Evolutionary conservation across 148 eudicot genomes (phyloP).

Genomic region (Fagopyrum esculentum): DNA sequence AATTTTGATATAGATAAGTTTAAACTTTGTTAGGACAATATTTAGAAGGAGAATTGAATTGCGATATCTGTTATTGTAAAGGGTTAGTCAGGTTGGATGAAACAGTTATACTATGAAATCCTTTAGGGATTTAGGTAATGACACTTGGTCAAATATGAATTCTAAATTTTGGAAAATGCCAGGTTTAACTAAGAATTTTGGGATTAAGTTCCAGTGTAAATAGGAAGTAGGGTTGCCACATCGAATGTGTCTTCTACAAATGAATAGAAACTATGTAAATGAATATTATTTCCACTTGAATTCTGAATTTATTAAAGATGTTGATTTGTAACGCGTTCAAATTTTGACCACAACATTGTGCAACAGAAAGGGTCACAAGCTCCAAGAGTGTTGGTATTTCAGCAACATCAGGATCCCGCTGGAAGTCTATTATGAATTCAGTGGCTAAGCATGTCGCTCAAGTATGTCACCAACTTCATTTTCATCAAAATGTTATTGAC

Average conservation of each 20-base stretch:
- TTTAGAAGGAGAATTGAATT: background rate
- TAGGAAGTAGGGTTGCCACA: background rate
- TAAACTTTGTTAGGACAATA: background rate
- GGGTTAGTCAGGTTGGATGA: background rate
- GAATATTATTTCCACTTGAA: background rate
- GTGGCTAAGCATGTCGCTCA: slow-evolving; percentile 89
- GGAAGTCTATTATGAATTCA: slow-evolving; percentile 72
- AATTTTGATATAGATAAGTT: background rate
- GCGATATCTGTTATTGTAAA: background rate
- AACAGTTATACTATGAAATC: background rate
- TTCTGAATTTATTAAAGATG: slow-evolving; percentile 4
- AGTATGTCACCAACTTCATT: slow-evolving; percentile 36
- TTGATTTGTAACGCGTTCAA: background rate
- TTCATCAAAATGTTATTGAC: background rate
- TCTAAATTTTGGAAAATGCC: background rate
- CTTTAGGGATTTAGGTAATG: background rate
- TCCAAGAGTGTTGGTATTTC: slow-evolving; percentile 26
- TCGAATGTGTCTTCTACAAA: background rate
- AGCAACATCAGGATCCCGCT: slow-evolving; percentile 53
- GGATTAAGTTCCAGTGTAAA: background rate
- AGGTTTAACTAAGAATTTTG: background rate
- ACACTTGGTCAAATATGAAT: background rate
- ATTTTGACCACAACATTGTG: background rate
- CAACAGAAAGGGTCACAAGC: slow-evolving; percentile 47
- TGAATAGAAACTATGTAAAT: background rate